A percentile compares a stretch with the other conserved stretches of the same genome.
Conservation (phyloP, 2,329 filamentous ascomycete species). For the Scytalidium sp. region DNA sequence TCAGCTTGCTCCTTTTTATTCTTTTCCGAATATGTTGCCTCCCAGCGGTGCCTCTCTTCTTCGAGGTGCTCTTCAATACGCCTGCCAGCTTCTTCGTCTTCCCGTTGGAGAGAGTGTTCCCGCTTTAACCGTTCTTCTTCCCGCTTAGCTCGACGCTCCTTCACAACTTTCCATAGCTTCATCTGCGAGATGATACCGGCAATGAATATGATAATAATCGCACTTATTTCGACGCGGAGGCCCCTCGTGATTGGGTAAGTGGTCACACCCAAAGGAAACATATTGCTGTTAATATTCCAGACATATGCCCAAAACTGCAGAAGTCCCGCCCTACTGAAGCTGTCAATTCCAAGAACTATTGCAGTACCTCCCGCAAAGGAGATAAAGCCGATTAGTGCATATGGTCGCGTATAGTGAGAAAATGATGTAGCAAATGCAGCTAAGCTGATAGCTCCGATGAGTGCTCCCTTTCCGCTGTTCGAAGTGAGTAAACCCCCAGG, state of each 20-base stretch:
- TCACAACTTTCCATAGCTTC: slow-evolving; percentile 80
- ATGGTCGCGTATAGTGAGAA: slow-evolving; percentile 72
- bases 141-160: slow-evolving; percentile 54
- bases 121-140: slow-evolving; percentile 47
- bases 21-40: slow-evolving; percentile 69
- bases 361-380: slow-evolving; percentile 80
- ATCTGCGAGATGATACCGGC: slow-evolving; percentile 81
- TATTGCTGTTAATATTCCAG: slow-evolving; percentile 75
- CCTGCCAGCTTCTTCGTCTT: slow-evolving; percentile 69
- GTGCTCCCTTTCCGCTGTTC: slow-evolving; percentile 62
- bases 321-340: slow-evolving; percentile 81
- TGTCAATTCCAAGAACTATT: slow-evolving; percentile 82
- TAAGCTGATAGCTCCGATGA: slow-evolving; percentile 71
- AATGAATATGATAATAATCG: slow-evolving; percentile 70
- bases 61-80: slow-evolving; percentile 61
- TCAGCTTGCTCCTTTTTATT: slow-evolving; percentile 21
- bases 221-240: slow-evolving; percentile 80
- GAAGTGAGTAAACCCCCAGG: slow-evolving; percentile 70
- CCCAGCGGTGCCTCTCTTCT: slow-evolving; percentile 68
- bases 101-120: slow-evolving; percentile 52
- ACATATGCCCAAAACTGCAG: slow-evolving; percentile 97
- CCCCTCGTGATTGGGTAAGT: slow-evolving; percentile 86
- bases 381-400: slow-evolving; percentile 72
- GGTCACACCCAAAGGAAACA: slow-evolving; percentile 73
- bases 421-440: slow-evolving; percentile 73